Base-by-base conservation (phyloP, 2,329 filamentous ascomycete genomes). In the Aspergillus sp. region DNA sequence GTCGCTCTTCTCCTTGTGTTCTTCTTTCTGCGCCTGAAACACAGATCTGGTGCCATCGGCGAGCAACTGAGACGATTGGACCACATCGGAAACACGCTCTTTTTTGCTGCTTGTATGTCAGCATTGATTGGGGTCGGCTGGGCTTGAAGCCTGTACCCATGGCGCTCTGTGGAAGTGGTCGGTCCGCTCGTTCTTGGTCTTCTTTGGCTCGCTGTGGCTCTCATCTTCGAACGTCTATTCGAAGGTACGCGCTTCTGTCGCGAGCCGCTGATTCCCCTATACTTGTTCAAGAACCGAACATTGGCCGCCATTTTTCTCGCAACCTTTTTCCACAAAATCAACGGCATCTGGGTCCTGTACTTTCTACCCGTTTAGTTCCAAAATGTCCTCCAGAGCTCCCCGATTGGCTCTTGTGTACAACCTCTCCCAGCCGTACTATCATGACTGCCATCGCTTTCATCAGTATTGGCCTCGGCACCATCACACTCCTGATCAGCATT, bases 121-220 rank as follows among this genome's bases (percentile, higher is more conserved):
- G 56, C 68, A 15, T 54, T 69, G 15, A 56, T 68, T 25, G 59
- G 62, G 8, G 52, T 67, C 2, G 66, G 64, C 13, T 68, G 68
- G 68, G 67, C 59, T 15, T 63, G 65, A 15, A 62, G 63, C n/a
- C 61, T 60, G 19, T 69, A 65, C 69, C 67, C 80, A 0, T 90
- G 87, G 87, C 71, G 75, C 23, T 84, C 80, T 3, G 87, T 83
- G 79, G 79, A 80, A 4, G 85, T 83, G 0, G 75, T 90, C 3
- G 77, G 85, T 2, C 86, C 86, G 0, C 74, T 90, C n/a, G 68
- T 85, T 2, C 31, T 88, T 9, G 85, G 86, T 3, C 64, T 77
- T 0, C 69, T 75, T 2, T 81, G 83, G 1, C 48, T 66, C 0
- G 17, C 49, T 9, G 59, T 11, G 34, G 4, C 34, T 41, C 34